phyloP scores from a whole-genome alignment of 306 rosid genomes.

The Dalbergia cultrata region DNA sequence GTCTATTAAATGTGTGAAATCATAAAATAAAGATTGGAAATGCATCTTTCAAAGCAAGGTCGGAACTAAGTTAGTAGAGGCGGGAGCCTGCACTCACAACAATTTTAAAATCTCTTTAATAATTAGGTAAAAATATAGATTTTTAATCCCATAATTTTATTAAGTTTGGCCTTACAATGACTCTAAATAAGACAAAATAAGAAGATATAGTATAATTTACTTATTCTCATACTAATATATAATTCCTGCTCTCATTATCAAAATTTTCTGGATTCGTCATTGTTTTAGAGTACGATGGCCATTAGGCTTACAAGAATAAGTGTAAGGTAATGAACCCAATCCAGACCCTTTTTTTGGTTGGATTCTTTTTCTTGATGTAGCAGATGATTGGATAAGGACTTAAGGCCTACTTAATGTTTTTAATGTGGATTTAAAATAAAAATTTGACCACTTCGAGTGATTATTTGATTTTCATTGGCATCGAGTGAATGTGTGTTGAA shows the following conservation, averaged over 20 bases:
- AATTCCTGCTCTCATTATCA: too few species aligned
- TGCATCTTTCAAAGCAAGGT: constrained; percentile 13
- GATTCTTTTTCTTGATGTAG: background rate
- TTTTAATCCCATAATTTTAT: too few species aligned
- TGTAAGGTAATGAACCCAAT: background rate
- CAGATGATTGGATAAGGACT: background rate
- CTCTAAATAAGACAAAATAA: too few species aligned
- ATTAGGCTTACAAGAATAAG: background rate
- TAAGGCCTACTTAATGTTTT: background rate
- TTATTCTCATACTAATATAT: too few species aligned
- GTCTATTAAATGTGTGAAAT: background rate
- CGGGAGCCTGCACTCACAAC: too few species aligned
- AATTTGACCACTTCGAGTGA: background rate
- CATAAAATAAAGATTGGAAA: background rate
- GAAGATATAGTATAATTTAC: too few species aligned
- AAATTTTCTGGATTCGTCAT: too few species aligned
- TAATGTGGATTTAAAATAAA: background rate
- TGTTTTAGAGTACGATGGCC: background rate
- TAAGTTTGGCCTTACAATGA: too few species aligned
- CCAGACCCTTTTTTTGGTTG: background rate
- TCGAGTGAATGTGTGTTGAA: background rate
- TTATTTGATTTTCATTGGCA: background rate
- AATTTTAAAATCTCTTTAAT: too few species aligned
- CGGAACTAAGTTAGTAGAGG: too few species aligned
- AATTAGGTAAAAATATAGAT: too few species aligned